Base-by-base conservation (phyloP, 2,329 filamentous ascomycete species). In the Bretziella fagacearum region DNA sequence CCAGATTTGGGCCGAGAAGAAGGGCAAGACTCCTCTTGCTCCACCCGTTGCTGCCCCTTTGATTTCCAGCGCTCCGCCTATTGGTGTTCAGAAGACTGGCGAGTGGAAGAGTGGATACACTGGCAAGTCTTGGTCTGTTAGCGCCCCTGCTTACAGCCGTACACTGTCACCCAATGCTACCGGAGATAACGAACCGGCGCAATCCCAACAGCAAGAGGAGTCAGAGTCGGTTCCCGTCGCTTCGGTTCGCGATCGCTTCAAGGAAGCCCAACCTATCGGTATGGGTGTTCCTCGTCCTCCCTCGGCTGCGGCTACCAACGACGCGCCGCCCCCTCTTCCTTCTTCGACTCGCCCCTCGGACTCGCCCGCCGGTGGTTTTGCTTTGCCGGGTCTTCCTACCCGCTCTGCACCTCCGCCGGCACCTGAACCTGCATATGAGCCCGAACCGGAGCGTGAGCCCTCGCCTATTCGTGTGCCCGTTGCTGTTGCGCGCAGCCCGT, bases 1-100 rank as follows among this genome's bases (percentile, higher is more conserved):
- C 25, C 91, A 98, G 62, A 66, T 94, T 29, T 98, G 91, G 91
- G 89, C 89, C 0, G 91, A 98, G 68, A 93, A 87, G 68, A 96
- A 96, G 68, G 89, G 84, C 30, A 79, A 78, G 51, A 27, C 48
- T 15, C 44, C 65, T 71, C 43, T 63, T 67, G 22, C 52, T 18
- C 44, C 65, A 71, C 43, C 64, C 67, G 23, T 52, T 13, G 61
- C 68, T 44, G 60, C 67, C 17, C 58, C 71, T 36, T 58, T 64
- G 45, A 59, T 66, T 20, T 56, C 62, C 2, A 57, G 71, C n/a
- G 63, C 74, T 33, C 36, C 50, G n/a, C 71, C 77, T 1, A 65
- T 85, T 26, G 60, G 68, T 44, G 68, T 71, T 44, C 85, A 94
- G 60, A 69, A 71, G 58, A 93, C 82, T 57, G 85, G 82, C 52